Evolutionary conservation across 768 basidiomycete genomes (phyloP).

Genomic region (Galerina sulciceps): DNA sequence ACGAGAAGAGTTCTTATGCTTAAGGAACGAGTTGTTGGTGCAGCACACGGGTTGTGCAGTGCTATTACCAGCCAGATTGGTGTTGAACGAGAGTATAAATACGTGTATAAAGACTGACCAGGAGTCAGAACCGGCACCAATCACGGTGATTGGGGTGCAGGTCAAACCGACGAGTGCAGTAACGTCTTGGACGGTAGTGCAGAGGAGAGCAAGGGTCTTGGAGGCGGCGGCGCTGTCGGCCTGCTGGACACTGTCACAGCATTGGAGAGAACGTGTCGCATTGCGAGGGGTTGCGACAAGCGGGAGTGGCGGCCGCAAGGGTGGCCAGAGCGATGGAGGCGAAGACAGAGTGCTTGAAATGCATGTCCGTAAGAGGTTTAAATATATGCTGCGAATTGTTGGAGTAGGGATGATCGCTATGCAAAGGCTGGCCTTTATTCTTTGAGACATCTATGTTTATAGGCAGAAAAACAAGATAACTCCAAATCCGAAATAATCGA

Average conservation of each 20-base stretch:
- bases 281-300: constrained; percentile 10
- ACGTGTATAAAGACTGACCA: constrained; percentile 22
- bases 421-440: constrained; percentile 5
- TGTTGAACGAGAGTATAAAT: neutral
- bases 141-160: constrained; percentile 31
- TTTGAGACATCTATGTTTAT: neutral
- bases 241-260: constrained; percentile 31
- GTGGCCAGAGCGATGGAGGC: constrained; percentile 22
- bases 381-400: constrained; percentile 12
- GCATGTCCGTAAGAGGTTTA: constrained; percentile 18
- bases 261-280: constrained; percentile 31
- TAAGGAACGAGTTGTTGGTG: constrained; percentile 30
- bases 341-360: constrained; percentile 22
- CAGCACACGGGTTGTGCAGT: constrained; percentile 34
- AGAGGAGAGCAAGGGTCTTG: constrained; percentile 27
- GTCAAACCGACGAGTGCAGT: constrained; percentile 28
- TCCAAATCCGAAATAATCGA: too few relatives aligned
- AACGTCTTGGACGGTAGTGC: constrained; percentile 23
- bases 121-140: constrained; percentile 21
- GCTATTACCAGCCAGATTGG: constrained; percentile 13
- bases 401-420: constrained; percentile 5
- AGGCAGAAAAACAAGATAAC: too few relatives aligned
- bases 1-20: constrained; percentile 2
- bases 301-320: constrained; percentile 24
- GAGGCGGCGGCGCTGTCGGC: constrained; percentile 13